Conservation (phyloP, 2,329 filamentous ascomycete species). For the Colletotrichum plurivorum region DNA sequence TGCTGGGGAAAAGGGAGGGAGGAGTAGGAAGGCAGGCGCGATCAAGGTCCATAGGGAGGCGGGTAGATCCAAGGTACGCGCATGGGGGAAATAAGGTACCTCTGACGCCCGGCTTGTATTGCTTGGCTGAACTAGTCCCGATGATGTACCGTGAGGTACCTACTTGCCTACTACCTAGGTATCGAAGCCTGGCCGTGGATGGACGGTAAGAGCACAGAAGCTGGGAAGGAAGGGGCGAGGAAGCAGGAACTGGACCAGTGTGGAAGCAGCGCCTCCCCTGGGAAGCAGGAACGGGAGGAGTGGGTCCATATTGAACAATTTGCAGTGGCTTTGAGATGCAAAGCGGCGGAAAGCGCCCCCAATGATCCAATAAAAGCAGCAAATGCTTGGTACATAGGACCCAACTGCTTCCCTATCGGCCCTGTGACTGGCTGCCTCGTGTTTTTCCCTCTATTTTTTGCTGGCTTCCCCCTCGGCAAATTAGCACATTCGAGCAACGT, state of each 20-base stretch:
- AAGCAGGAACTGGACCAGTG: slow-evolving; percentile 17
- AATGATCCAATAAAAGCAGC: slow-evolving; percentile 25
- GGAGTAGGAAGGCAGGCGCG: slow-evolving; percentile 1
- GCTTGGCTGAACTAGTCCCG: no score
- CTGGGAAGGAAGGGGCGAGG: slow-evolving; percentile 13
- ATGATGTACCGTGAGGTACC: no score
- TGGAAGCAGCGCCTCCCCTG: not conserved
- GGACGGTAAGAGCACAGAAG: no score
- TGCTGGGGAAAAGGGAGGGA: slow-evolving; percentile 45
- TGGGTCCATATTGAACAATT: slow-evolving; percentile 21
- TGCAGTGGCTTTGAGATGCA: slow-evolving; percentile 6
- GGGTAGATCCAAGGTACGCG: not conserved
- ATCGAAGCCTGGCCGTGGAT: no score
- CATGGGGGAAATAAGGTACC: no score
- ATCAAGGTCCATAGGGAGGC: not conserved
- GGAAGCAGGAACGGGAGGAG: slow-evolving; percentile 23
- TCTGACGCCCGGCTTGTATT: no score
- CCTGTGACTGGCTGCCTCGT: slow-evolving; percentile 23
- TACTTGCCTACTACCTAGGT: no score
- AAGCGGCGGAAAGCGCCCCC: not conserved
- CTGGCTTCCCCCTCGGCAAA: slow-evolving; percentile 41
- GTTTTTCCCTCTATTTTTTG: not conserved
- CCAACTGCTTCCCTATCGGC: not conserved
- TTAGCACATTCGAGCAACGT: slow-evolving; percentile 42
- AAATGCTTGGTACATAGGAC: not conserved